Evolutionary conservation across 2,329 filamentous ascomycete genomes (phyloP).

Genomic region (Ceratocystis destructans): DNA sequence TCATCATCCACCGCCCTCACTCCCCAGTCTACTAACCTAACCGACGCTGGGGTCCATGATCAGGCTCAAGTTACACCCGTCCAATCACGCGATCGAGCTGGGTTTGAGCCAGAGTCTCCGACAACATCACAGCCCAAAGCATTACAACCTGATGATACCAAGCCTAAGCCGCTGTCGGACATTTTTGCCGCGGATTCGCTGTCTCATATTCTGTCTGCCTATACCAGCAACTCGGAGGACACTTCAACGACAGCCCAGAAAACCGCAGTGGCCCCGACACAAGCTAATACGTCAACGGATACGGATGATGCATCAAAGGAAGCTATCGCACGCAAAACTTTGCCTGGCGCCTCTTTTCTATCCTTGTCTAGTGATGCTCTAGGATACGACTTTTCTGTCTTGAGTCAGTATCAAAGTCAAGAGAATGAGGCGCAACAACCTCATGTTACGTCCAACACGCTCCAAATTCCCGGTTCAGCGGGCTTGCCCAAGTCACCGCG

Average conservation of each 20-base stretch:
- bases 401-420: slow-evolving; percentile 11
- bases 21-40: background rate
- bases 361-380: background rate
- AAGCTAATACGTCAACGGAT: slow-evolving; percentile 20
- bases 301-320: slow-evolving; percentile 20
- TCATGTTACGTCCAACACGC: slow-evolving; percentile 11
- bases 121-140: background rate
- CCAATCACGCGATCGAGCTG: background rate
- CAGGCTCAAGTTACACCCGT: background rate
- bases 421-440: slow-evolving; percentile 17
- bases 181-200: slow-evolving; percentile 33
- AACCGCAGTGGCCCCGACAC: background rate
- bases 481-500: slow-evolving; percentile 6
- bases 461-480: slow-evolving; percentile 8
- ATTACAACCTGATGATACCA: slow-evolving; percentile 12
- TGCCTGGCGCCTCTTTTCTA: background rate
- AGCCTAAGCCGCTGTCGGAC: slow-evolving; percentile 25
- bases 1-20: slow-evolving; percentile 18
- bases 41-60: background rate
- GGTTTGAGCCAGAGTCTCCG: background rate
- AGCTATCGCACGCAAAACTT: slow-evolving; percentile 19
- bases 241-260: background rate
- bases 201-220: slow-evolving; percentile 43
- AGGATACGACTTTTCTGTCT: slow-evolving; percentile 15
- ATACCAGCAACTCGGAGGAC: slow-evolving; percentile 36